A percentile compares a stretch with the other conserved stretches of the same genome.
phyloP scores from a whole-genome alignment of 352 stramenopile species.

The Phytophthora pini region DNA sequence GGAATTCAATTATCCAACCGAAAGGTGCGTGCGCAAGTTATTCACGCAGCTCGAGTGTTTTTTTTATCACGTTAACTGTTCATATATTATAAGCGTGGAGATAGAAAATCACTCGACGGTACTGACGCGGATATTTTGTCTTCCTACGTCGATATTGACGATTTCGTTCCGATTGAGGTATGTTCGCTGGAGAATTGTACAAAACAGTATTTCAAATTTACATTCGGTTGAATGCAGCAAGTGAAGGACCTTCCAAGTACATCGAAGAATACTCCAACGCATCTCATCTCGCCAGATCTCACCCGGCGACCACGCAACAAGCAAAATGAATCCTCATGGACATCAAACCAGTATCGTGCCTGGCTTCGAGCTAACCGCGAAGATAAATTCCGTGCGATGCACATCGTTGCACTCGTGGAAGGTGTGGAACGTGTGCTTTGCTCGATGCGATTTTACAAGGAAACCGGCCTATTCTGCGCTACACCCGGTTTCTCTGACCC shows the following conservation, averaged over 20 bases:
- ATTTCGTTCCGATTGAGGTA: constrained; percentile 48
- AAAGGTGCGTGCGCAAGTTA: background rate
- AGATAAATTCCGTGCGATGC: constrained; percentile 65
- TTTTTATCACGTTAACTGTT: background rate
- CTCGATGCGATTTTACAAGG: constrained; percentile 57
- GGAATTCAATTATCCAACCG: constrained; percentile 22
- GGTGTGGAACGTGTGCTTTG: constrained; percentile 49
- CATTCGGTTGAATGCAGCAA: constrained; percentile 3
- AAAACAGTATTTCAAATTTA: background rate
- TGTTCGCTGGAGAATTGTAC: background rate
- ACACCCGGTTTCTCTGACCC: constrained; percentile 64
- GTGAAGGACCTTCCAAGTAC: constrained; percentile 15
- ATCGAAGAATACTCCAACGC: constrained; percentile 16
- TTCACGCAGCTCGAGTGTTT: background rate
- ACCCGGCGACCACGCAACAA: constrained; percentile 26
- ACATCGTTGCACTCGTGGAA: constrained; percentile 57
- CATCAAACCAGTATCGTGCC: constrained; percentile 40
- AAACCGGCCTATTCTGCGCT: constrained; percentile 55
- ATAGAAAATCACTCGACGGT: constrained; percentile 2
- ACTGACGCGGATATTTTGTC: constrained; percentile 28
- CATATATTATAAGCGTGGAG: constrained; percentile 7
- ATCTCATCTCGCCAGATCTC: constrained; percentile 33
- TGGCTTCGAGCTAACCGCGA: constrained; percentile 60
- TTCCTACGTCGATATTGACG: constrained; percentile 64
- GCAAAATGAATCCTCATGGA: constrained; percentile 26